Evolutionary conservation across 441 rosid genomes (phyloP), one percentile per base, ranked within the genome.

Genomic region (Gossypium lobatum): DNA sequence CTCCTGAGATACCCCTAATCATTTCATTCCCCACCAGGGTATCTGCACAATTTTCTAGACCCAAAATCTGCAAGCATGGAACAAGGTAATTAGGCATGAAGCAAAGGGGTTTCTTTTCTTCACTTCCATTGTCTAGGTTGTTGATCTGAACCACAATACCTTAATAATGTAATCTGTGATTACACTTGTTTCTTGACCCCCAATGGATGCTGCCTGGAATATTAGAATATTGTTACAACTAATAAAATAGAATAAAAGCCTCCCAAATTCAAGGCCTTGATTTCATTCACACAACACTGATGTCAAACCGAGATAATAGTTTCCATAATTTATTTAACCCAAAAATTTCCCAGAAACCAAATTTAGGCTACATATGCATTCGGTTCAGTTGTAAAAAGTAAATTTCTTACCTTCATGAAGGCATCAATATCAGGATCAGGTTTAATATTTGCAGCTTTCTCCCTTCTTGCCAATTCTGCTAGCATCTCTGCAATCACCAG

Each of bases 391-490:
- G 13, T 31, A 62, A 42, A 4, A 4, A 26, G 39, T 62, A 8
- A 62, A 46, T 60, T 61, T 58, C 64, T 77, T 70, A 89, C 94
- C 91, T 86, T 89, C 92, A 89, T 88, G 57, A 82, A 79, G 11
- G 83, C 80, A 75, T 89, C 94, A 6, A 86, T 77, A 77, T 88
- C 85, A 65, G 88, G 87, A 80, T 89, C 89, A 4, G 90, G 92
- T 75, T 80, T 85, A 48, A 89, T 86, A 7, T 83, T 80, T 23
- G 78, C 79, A 45, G 54, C 76, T 78, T 83, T 89, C 73, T 89
- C 94, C 31, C 88, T 81, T 80, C 86, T 81, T 8, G 77, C 61
- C 50, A 88, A 77, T 76, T 88, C 88, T 31, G 76, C 70, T 69
- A 88, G 75, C 88, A 86, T 77, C 16, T 88, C 92, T 86, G 76